Percentiles rank a stretch among this genome's conserved stretches.
phyloP scores from a whole-genome alignment of 768 basidiomycete genomes.

The Phaffia tasmanica region DNA sequence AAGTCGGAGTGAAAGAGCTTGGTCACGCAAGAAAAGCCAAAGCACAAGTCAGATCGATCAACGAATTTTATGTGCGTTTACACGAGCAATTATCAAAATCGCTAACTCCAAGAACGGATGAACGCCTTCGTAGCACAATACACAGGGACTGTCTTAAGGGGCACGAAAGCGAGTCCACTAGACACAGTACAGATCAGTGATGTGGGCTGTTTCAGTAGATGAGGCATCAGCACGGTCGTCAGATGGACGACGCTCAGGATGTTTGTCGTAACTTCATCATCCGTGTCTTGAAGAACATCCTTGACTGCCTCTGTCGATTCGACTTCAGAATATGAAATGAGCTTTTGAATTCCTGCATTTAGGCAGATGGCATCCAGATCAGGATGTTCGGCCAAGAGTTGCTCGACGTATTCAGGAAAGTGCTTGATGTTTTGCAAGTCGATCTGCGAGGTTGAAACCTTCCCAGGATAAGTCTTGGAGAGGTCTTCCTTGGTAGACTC shows the following conservation, averaged over 20 bases:
- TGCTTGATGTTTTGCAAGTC: neutral
- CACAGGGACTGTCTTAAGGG: neutral
- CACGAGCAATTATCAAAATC: too few relatives aligned
- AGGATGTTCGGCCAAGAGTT: neutral
- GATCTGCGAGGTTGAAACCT: neutral
- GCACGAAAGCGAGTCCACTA: conserved; percentile 1
- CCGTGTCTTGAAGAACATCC: neutral
- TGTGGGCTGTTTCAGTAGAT: neutral
- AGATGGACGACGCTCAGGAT: conserved; percentile 7
- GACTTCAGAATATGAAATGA: neutral
- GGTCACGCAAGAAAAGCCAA: neutral
- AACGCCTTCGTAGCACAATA: conserved; percentile 9
- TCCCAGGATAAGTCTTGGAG: neutral
- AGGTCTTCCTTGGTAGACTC: neutral
- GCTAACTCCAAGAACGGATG: neutral
- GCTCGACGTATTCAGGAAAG: neutral
- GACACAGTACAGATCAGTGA: neutral
- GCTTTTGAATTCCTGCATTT: conserved; percentile 6
- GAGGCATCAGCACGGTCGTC: conserved; percentile 3
- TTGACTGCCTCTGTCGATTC: neutral
- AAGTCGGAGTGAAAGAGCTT: neutral
- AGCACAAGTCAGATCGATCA: neutral
- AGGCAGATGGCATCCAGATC: conserved; percentile 5
- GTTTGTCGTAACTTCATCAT: conserved; percentile 8
- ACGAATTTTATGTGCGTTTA: neutral